These are phyloP conservation scores for Beauveria sp. DNA, from an alignment of 2,329 filamentous ascomycete species.

Conservation along the genomic window DNA sequence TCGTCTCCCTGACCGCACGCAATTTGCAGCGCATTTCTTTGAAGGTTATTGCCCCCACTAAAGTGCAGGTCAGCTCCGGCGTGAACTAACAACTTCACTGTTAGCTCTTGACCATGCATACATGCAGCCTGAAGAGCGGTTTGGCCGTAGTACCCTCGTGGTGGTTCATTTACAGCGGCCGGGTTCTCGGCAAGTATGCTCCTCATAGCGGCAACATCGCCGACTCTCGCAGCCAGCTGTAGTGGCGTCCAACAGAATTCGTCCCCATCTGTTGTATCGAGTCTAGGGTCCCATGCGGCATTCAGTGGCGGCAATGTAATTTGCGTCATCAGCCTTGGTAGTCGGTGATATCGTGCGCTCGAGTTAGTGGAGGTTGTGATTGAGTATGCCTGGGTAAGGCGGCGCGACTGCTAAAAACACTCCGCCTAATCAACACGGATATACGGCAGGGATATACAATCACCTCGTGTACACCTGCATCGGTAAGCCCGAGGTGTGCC, in stretches of 20 bases:
- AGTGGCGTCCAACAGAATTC: slow-evolving; percentile 28
- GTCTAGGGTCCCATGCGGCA: slow-evolving; percentile 9
- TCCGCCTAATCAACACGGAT: no score
- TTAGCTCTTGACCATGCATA: slow-evolving; percentile 16
- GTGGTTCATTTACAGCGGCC: slow-evolving; percentile 24
- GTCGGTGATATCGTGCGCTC: no score
- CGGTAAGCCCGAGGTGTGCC: no score
- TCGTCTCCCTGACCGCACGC: slow-evolving; percentile 7
- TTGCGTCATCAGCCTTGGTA: neutral
- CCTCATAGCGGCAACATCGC: slow-evolving; percentile 21
- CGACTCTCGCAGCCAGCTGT: slow-evolving; percentile 25
- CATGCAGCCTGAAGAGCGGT: slow-evolving; percentile 31
- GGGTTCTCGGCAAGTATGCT: slow-evolving; percentile 19
- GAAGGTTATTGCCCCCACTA: neutral
- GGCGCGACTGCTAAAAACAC: no score
- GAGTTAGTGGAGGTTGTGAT: no score
- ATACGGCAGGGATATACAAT: no score
- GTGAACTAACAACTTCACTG: neutral
- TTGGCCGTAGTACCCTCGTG: slow-evolving; percentile 27
- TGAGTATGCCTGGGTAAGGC: no score
- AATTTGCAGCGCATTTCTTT: slow-evolving; percentile 4
- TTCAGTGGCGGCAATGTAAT: neutral
- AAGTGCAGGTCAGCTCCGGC: slow-evolving; percentile 4
- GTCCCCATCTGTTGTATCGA: slow-evolving; percentile 16
- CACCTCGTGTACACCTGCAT: no score